These are phyloP conservation scores for Rhizophagus sp. DNA, from an alignment of 192 early-diverging fungal genomes.

Conservation along the genomic window DNA sequence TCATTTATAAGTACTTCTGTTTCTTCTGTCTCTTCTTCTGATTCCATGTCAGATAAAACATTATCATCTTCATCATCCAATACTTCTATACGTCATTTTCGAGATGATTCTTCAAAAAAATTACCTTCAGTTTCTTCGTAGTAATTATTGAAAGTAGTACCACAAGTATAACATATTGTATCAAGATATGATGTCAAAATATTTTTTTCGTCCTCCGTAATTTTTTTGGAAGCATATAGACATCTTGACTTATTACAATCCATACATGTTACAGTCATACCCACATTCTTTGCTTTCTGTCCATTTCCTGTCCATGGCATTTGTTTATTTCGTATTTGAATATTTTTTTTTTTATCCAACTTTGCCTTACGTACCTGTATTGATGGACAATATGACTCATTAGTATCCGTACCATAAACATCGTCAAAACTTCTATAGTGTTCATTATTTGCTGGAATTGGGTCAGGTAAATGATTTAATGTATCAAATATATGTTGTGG, in stretches of 20 bases:
- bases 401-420: background rate
- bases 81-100: too few relatives aligned
- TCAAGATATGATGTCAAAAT: background rate
- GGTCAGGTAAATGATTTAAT: background rate
- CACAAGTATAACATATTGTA: background rate
- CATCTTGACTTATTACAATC: background rate
- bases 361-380: background rate
- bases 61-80: too few relatives aligned
- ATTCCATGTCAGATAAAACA: too few relatives aligned
- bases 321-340: background rate
- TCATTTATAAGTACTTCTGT: too few relatives aligned
- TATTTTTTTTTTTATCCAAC: background rate
- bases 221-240: background rate
- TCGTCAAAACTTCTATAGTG: background rate
- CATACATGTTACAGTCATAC: background rate
- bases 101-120: too few relatives aligned
- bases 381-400: background rate
- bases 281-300: slow-evolving; percentile 1
- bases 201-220: background rate
- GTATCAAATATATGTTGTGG: too few relatives aligned
- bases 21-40: too few relatives aligned
- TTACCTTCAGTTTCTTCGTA: too few relatives aligned
- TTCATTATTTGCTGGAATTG: background rate
- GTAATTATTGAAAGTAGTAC: too few relatives aligned
- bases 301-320: background rate